Base-by-base conservation (phyloP, 2,329 filamentous ascomycete species). In the Epichloe coenophiala region DNA sequence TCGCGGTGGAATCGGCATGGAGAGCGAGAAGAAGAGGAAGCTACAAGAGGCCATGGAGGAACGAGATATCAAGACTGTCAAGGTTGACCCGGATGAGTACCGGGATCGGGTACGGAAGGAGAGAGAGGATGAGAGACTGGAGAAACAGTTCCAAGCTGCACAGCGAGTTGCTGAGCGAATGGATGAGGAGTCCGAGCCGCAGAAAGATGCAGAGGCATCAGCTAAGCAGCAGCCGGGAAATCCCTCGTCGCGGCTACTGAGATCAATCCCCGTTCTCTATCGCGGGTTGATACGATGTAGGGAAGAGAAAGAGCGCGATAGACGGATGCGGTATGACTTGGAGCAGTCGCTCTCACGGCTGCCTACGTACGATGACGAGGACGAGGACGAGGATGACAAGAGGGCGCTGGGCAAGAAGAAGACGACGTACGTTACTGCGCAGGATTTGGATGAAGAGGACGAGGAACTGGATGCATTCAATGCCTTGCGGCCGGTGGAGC, bases 111-210 rank as follows among this genome's bases (percentile, higher is more conserved):
- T 88, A 52, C 73, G 83, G 53, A 73, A 71, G 60, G 86, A 91
- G 65, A 73, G 81, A 49, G 85, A 91, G 66, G 75, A 79, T 50
- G 79, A 75, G 54, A 75, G 83, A 58, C 62, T 77, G 3, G 88
- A 95, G 65, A 78, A 76, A 27, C 78, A 86, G 64, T 72, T 91
- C 21, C 76, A 77, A 55, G 87, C 80, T 1, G 91, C 88, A 21
- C 90, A 95, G 74, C 86, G 85, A 59, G 81, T 93, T 9, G 82
- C 86, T 2, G 88, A 95, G 70, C 71, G 81, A 48, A 76, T 97
- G 67, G 82, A 86, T 53, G 76, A 77, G 6, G 80, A 82, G 56
- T 64, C 65, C 41, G 23, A 40, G 37, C 56, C 55, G 35, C 60
- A 63, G 4, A 58, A 59, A 5, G 45, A 54, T 27, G 7, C 37